Evolutionary conservation across 768 basidiomycete species (phyloP), one percentile per base, ranked within the genome.

Genomic region (Obba rivulosa): DNA sequence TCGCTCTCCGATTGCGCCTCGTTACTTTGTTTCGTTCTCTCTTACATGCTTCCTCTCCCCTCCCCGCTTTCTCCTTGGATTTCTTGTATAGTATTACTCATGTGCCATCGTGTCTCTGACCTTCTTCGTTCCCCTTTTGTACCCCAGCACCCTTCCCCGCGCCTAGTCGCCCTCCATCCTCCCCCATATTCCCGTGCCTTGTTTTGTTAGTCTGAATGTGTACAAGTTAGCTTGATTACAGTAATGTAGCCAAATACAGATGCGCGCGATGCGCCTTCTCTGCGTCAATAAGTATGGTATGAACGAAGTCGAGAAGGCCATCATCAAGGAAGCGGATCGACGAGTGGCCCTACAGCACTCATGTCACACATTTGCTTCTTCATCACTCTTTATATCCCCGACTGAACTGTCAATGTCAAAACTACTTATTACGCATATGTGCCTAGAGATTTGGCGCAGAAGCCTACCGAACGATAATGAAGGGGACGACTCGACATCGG

Each of bases 141-240:
- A 31, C n/a, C 31, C 17, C 18, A n/a, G n/a, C 21, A 17, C 10
- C 38, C 34, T 14, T 34, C n/a, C 14, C 23, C 7, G 18, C 34
- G 20, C 22, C 20, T 13, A 16, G 11, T 13, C 11, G 17, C 46
- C 39, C 17, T 21, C 28, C n/a, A 4, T 20, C 25, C 24, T 8
- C 20, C 37, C 14, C n/a, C 39, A 31, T 31, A 9, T 11, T 20
- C 20, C 28, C 1, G 8, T 34, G 28, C 20, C 11, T 34, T 25
- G 17, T 17, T 37, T 38, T 13, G n/a, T 21, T 49, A 42, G 38
- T 41, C 31, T 50, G 22, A 23, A 16, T 50, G 18, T 50, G 37
- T 34, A 35, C 17, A 31, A 34, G 14, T 21, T 45, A 37, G 35
- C 21, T 37, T 34, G 34, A 11, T 17, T 21, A 16, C 16, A 25